Evolutionary conservation across 352 stramenopile species (phyloP), one percentile per base, ranked within the genome.

Genomic region (Albugo candida): DNA sequence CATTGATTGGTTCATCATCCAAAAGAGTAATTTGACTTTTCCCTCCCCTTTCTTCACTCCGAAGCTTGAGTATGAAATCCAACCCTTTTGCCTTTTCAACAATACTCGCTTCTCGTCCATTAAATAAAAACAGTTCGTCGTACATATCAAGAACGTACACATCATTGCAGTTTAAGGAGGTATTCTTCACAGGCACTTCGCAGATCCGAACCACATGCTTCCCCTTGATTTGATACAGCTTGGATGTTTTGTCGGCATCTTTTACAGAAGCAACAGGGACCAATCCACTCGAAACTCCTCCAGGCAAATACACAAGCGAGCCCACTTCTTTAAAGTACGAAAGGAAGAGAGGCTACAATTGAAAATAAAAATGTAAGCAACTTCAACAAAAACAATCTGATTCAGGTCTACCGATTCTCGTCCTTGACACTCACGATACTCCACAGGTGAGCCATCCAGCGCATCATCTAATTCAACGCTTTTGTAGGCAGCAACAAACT

Each of bases 401-500:
- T 38, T 24, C 6, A 11, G n/a, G 61, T 63, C 14, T 41, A 82
- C 70, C 58, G 71, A 84, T 54, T 87, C 75, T 51, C 80, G 49
- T 44, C 65, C 70, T 47, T 87, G 65, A 58, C 71, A 84, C 50
- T 87, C 75, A 18, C 93, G 81, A 64, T 96, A 92, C 66, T 98
- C 86, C 31, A 97, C 70, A n/a, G 92, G 65, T 11, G 67, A 63
- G 16, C 82, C 85, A 18, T 86, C 88, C 6, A 98, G 64, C 14
- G 77, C 64, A 43, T 97, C 84, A 58, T 98, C 93, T 13, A 97
- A 76, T 72, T 98, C 94, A 18, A 97, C 87, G 27, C 88, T 88
- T 69, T 98, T 97, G 73, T 97, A 97, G 14, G 92, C 93, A 1
- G 92, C 93, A 14, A 96, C 77, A 42, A 92, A 92, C 56, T 83